A percentile compares a stretch with the other conserved stretches of the same genome.
Conservation (phyloP, 805 yeast species). For the Wickerhamiella sergipiensis region DNA sequence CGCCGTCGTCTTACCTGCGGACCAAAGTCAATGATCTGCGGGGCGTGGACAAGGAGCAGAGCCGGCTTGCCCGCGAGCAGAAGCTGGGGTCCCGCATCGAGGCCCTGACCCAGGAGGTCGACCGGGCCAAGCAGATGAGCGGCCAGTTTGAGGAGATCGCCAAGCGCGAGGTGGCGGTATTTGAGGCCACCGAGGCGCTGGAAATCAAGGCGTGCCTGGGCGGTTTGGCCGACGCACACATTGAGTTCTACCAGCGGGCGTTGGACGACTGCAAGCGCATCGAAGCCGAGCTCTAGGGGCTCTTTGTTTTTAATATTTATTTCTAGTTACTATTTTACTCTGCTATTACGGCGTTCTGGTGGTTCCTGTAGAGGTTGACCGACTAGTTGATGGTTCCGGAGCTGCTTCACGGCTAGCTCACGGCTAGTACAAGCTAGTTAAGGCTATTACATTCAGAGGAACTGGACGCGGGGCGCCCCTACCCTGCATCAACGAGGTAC, state of each 20-base stretch:
- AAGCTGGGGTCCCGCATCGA: constrained; percentile 38
- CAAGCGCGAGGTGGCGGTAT: constrained; percentile 43
- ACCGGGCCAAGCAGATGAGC: constrained; percentile 35
- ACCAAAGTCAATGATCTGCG: constrained; percentile 47
- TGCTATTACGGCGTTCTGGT: too few species aligned
- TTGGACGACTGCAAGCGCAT: constrained; percentile 52
- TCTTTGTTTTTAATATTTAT: background rate
- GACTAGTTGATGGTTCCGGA: too few species aligned
- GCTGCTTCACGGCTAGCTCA: too few species aligned
- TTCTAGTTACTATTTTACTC: background rate
- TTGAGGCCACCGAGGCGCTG: constrained; percentile 65
- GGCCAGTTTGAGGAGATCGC: constrained; percentile 45
- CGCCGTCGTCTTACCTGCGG: constrained; percentile 38
- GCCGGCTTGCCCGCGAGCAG: constrained; percentile 37
- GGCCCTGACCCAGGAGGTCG: constrained; percentile 37
- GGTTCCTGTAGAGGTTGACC: too few species aligned
- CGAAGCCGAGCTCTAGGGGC: constrained; percentile 8
- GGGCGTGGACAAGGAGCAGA: constrained; percentile 46
- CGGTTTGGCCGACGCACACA: constrained; percentile 62
- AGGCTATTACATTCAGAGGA: too few species aligned
- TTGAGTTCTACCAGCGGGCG: constrained; percentile 54
- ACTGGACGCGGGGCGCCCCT: too few species aligned
- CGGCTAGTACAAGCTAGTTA: too few species aligned
- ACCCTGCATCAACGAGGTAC: too few species aligned
- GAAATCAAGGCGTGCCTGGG: constrained; percentile 64